A percentile compares a stretch with the other conserved stretches of the same genome.
These are phyloP conservation scores for Phaeolepiota aurea DNA, from an alignment of 768 basidiomycete species.

Conservation along the genomic window DNA sequence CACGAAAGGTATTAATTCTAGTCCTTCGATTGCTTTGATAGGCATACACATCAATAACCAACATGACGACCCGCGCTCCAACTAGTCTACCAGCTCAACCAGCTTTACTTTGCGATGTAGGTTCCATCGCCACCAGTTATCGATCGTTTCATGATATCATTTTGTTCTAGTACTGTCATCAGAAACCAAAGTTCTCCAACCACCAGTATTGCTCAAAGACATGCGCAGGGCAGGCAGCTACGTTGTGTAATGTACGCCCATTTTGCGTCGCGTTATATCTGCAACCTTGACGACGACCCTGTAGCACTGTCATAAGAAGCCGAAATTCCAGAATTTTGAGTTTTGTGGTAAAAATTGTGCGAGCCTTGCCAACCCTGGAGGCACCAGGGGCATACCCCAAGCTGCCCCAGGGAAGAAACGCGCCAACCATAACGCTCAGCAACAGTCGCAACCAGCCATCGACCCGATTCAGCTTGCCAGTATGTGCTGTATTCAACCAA, in stretches of 20 bases:
- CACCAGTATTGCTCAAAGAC: slow-evolving; percentile 45
- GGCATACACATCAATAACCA: slow-evolving; percentile 4
- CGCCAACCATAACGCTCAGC: slow-evolving; percentile 8
- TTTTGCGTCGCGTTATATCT: neutral
- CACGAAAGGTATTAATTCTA: slow-evolving; percentile 6
- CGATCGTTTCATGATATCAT: neutral
- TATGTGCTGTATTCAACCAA: no score
- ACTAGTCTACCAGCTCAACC: slow-evolving; percentile 12
- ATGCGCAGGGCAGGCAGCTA: slow-evolving; percentile 38
- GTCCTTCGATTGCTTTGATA: neutral
- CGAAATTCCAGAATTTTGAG: slow-evolving; percentile 50
- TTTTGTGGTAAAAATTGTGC: slow-evolving; percentile 65
- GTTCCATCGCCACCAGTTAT: slow-evolving; percentile 4
- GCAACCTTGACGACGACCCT: neutral
- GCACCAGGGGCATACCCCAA: slow-evolving; percentile 9
- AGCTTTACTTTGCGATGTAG: slow-evolving; percentile 31
- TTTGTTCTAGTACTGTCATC: slow-evolving; percentile 36
- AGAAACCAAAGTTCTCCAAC: slow-evolving; percentile 38
- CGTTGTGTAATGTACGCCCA: slow-evolving; percentile 33
- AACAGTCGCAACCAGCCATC: slow-evolving; percentile 15
- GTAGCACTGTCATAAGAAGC: slow-evolving; percentile 49
- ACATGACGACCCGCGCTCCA: slow-evolving; percentile 21
- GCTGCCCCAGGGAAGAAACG: slow-evolving; percentile 9
- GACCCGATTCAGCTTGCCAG: slow-evolving; percentile 33
- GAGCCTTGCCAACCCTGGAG: slow-evolving; percentile 28